Percentiles rank a stretch among this genome's conserved stretches.
These are phyloP conservation scores for Epichloe scottii DNA, from an alignment of 2,329 filamentous ascomycete genomes.

Conservation along the genomic window DNA sequence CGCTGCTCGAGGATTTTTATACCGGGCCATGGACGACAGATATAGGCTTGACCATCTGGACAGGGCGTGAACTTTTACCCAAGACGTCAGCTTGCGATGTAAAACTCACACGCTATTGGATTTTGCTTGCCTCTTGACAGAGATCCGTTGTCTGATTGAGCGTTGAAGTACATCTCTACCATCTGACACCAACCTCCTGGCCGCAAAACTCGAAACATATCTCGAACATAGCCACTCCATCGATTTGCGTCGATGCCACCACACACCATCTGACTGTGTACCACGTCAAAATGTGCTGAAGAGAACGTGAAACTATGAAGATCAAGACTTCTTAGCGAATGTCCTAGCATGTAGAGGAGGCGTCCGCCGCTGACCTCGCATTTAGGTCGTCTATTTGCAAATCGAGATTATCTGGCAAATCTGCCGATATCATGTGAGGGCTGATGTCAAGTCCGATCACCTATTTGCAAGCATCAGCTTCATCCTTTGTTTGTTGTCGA, in stretches of 20 bases:
- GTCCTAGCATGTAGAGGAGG: neutral
- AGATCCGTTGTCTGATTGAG: constrained; percentile 77
- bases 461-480: constrained; percentile 25
- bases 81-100: constrained; percentile 3
- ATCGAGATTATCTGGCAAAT: constrained; percentile 52
- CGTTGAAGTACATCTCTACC: constrained; percentile 75
- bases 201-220: constrained; percentile 59
- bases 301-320: constrained; percentile 49
- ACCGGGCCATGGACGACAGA: constrained; percentile 45
- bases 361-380: constrained; percentile 31
- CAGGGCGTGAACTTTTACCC: constrained; percentile 45
- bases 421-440: constrained; percentile 55
- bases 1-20: constrained; percentile 55
- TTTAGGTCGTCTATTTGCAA: constrained; percentile 65
- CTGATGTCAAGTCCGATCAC: constrained; percentile 61
- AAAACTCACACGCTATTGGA: neutral
- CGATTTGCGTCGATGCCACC: constrained; percentile 59
- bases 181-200: constrained; percentile 79
- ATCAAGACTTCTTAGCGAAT: neutral
- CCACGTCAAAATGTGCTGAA: constrained; percentile 63
- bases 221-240: constrained; percentile 65
- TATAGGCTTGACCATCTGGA: constrained; percentile 56
- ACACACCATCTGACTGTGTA: constrained; percentile 64
- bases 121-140: constrained; percentile 44
- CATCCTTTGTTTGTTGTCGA: neutral